Evolutionary conservation across 192 early-diverging fungal species (phyloP), one percentile per base, ranked within the genome.

Genomic region (Mortierella claussenii): DNA sequence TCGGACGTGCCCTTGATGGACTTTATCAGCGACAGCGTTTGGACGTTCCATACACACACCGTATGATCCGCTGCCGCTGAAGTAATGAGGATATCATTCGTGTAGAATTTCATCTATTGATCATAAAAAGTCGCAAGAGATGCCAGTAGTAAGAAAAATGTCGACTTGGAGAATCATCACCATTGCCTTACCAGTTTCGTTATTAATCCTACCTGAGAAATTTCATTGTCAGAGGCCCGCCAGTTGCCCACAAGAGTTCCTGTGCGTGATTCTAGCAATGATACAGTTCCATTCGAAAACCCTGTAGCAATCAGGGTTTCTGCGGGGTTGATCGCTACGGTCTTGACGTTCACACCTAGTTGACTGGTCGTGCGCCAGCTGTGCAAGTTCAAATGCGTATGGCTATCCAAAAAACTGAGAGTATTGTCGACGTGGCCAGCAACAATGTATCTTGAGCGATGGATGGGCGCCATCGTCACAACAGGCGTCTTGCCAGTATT

Each of bases 141-240:
- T n/a, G n/a, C n/a, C n/a, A n/a, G n/a, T n/a, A n/a, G n/a, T n/a
- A n/a, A n/a, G n/a, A n/a, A n/a, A n/a, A n/a, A n/a, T n/a, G n/a
- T n/a, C 7, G 37, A 40, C 37, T 10, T 10, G 13, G 7, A 40
- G 13, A 40, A 40, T 13, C 13, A 13, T 40, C 37, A 30, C 10
- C 26, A 10, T 42, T 21, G 43, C n/a, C n/a, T n/a, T n/a, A n/a
- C n/a, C n/a, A n/a, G n/a, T n/a, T n/a, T n/a, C n/a, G n/a, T n/a
- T 56, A 8, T n/a, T 20, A 9, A 6, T 24, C 21, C 13, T 82
- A 88, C 86, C 65, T 80, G 65, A 12, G 79, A 79, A 21, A 88
- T 85, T 21, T 88, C 87, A 12, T 76, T 83, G 55, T 88, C 87
- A 2, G 83, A 83, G 15, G 83, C 87, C 55, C 86, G 82, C 87